These are phyloP conservation scores for Penicillium sp. DNA, from an alignment of 2,329 filamentous ascomycete species.

Conservation along the genomic window DNA sequence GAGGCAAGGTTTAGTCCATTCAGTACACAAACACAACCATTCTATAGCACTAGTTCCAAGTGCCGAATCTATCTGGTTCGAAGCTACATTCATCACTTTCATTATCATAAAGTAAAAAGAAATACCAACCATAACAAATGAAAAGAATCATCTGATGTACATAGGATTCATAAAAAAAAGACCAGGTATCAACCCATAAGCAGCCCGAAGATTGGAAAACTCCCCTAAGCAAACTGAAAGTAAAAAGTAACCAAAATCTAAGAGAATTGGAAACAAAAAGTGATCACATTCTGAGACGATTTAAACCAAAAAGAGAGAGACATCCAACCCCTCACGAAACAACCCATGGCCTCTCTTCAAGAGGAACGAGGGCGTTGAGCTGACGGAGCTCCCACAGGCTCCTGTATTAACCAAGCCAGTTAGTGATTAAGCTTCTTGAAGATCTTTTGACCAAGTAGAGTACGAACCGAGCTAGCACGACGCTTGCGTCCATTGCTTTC, in stretches of 20 bases:
- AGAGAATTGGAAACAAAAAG: neutral
- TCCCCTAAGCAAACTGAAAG: neutral
- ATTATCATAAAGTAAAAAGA: neutral
- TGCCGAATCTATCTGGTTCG: neutral
- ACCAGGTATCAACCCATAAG: neutral
- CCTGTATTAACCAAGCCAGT: neutral
- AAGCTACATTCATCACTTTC: neutral
- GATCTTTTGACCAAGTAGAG: neutral
- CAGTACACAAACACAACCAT: neutral
- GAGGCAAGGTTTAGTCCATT: no score
- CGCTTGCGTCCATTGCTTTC: neutral
- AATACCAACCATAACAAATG: neutral
- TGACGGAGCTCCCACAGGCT: neutral
- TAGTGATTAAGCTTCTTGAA: neutral
- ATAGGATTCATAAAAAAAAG: neutral
- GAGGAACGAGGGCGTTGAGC: neutral
- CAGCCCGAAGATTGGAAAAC: neutral
- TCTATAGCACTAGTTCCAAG: neutral
- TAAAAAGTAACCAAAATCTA: neutral
- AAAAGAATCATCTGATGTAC: neutral
- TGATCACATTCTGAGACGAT: neutral
- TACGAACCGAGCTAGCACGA: constrained; percentile 7
- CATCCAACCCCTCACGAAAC: neutral
- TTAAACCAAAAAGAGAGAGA: neutral
- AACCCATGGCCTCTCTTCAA: neutral